These are phyloP conservation scores for Aspergillus ostianus DNA, from an alignment of 495 filamentous ascomycete genomes.

Conservation along the genomic window DNA sequence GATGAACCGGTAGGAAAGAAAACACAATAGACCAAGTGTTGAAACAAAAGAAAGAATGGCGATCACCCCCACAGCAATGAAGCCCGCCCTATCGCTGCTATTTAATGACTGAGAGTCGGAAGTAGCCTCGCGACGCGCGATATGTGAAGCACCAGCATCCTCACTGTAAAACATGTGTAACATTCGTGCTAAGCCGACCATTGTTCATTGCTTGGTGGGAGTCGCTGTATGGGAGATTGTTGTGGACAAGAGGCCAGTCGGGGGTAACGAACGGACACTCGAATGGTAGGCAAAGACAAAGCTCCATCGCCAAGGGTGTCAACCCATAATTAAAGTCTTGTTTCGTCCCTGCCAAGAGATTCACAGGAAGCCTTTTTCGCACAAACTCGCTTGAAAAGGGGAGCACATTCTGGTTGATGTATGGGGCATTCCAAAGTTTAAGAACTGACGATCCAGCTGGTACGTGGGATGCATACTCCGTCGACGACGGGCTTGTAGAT, in stretches of 20 bases:
- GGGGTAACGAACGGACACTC: neutral
- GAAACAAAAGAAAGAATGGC: conserved; percentile 57
- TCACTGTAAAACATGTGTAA: conserved; percentile 1
- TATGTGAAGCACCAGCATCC: neutral
- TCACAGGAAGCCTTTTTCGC: conserved; percentile 1
- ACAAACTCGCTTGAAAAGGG: neutral
- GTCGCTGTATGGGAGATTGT: neutral
- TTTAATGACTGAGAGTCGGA: neutral
- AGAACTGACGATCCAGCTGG: neutral
- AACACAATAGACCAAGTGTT: conserved; percentile 49
- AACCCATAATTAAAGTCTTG: conserved; percentile 5
- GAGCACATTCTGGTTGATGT: conserved; percentile 1
- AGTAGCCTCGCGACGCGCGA: neutral
- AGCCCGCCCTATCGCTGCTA: conserved; percentile 36
- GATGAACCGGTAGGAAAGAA: conserved; percentile 56
- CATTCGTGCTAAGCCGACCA: conserved; percentile 1
- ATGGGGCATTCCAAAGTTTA: conserved; percentile 6
- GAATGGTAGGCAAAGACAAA: neutral
- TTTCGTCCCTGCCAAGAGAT: neutral
- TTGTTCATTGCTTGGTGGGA: neutral
- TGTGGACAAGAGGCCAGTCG: neutral
- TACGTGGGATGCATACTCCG: neutral
- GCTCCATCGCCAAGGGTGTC: neutral
- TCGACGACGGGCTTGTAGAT: neutral
- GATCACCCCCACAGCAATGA: conserved; percentile 56